Evolutionary conservation across 2,329 filamentous ascomycete genomes (phyloP).

Genomic region (Calycina marina): DNA sequence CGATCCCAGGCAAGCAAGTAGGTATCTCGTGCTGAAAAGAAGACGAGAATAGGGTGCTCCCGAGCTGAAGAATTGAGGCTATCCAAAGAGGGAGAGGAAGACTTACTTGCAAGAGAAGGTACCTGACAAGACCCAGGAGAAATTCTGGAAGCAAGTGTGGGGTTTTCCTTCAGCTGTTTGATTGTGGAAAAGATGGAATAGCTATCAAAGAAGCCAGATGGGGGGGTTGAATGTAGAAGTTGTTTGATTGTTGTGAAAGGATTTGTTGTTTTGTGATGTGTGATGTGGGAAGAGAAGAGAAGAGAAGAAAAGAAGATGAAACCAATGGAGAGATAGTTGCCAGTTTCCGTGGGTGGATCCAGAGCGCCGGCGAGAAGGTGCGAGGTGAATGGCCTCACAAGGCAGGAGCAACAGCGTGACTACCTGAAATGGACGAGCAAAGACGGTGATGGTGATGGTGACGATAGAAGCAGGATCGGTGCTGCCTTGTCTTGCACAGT

Average conservation of each 20-base stretch:
- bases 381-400: too few species aligned
- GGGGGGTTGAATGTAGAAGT: neutral
- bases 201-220: slow-evolving; percentile 1
- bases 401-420: too few species aligned
- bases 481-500: too few species aligned
- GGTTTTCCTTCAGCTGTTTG: neutral
- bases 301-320: neutral
- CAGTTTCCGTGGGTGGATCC: neutral
- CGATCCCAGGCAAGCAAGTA: too few species aligned
- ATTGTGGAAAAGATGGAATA: neutral
- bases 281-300: slow-evolving; percentile 1
- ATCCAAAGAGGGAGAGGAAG: slow-evolving; percentile 1
- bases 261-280: neutral
- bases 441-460: too few species aligned
- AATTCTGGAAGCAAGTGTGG: neutral
- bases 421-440: too few species aligned
- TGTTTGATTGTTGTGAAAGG: neutral
- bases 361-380: too few species aligned
- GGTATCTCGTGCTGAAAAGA: too few species aligned
- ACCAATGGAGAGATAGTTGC: neutral
- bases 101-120: slow-evolving; percentile 1
- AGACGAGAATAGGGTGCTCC: slow-evolving; percentile 7
- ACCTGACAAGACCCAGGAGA: too few species aligned
- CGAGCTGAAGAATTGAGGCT: slow-evolving; percentile 3
- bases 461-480: too few species aligned